Percentiles rank a stretch among this genome's conserved stretches.
Conservation (phyloP, 2,329 filamentous ascomycete species). For the Cordyceps militaris region DNA sequence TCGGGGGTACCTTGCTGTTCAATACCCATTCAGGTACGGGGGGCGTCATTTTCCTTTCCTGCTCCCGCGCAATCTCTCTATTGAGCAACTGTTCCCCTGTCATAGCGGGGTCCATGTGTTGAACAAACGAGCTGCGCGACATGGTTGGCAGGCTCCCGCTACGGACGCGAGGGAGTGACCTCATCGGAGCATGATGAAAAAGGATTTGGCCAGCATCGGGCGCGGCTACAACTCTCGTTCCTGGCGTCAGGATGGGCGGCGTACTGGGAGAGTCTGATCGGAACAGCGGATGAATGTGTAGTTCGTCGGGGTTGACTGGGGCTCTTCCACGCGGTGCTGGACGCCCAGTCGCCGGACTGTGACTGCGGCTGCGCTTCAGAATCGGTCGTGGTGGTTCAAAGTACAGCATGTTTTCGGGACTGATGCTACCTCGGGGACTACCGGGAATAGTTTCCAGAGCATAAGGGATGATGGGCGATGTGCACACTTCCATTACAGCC, state of each 20-base stretch:
- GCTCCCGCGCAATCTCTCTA: background rate
- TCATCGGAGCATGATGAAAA: constrained; percentile 43
- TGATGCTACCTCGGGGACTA: constrained; percentile 56
- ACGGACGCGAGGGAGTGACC: constrained; percentile 46
- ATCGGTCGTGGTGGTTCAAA: constrained; percentile 43
- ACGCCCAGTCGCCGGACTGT: constrained; percentile 32
- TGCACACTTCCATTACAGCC: constrained; percentile 44
- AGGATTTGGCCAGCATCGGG: constrained; percentile 62
- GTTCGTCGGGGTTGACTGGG: constrained; percentile 43
- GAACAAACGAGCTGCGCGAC: constrained; percentile 6
- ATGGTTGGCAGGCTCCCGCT: constrained; percentile 45
- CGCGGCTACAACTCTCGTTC: constrained; percentile 64
- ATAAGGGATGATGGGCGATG: constrained; percentile 35
- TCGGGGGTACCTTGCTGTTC: constrained; percentile 7
- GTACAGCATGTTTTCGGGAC: constrained; percentile 54
- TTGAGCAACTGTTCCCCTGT: background rate
- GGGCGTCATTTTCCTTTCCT: constrained; percentile 14
- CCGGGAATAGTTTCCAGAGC: constrained; percentile 66
- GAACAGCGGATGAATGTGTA: constrained; percentile 73
- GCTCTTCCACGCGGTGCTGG: constrained; percentile 17
- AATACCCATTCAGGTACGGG: constrained; percentile 13
- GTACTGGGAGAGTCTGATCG: constrained; percentile 63
- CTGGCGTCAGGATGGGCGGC: constrained; percentile 57
- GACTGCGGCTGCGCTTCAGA: constrained; percentile 42
- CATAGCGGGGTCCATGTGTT: background rate